Conservation (phyloP, 345 rosid species). For the Lenwebbia sp. region DNA sequence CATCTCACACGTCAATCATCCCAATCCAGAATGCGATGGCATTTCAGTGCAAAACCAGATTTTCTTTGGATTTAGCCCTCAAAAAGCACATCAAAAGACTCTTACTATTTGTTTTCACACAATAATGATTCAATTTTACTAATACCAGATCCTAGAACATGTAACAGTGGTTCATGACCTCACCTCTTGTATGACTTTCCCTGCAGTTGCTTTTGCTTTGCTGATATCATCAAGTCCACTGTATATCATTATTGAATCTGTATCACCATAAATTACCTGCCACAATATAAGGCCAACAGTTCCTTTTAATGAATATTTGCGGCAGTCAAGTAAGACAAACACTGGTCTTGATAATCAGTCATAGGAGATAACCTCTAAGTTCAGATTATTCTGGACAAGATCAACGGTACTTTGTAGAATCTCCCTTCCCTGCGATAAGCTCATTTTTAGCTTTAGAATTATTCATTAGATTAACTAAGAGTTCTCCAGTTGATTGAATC, state of each 20-base stretch:
- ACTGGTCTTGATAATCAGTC: background rate
- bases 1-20: background rate
- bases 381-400: slow-evolving; percentile 86
- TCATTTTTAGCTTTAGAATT: background rate
- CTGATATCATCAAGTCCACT: slow-evolving; percentile 79
- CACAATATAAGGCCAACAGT: slow-evolving; percentile 12
- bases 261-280: slow-evolving; percentile 96
- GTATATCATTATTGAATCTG: slow-evolving; percentile 97
- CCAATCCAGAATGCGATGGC: background rate
- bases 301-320: slow-evolving; percentile 3
- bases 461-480: background rate
- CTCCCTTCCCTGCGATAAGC: slow-evolving; percentile 72
- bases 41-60: background rate
- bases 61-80: background rate
- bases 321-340: background rate
- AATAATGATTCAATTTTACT: background rate
- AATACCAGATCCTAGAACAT: background rate
- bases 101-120: background rate
- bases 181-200: slow-evolving; percentile 92
- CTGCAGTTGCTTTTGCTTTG: slow-evolving; percentile 72
- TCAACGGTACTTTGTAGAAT: slow-evolving; percentile 93
- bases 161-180: background rate
- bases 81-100: background rate
- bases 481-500: background rate
- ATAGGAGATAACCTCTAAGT: slow-evolving; percentile 57